phyloP scores from a whole-genome alignment of 140 eudicot genomes.

The Cichorium intybus region DNA sequence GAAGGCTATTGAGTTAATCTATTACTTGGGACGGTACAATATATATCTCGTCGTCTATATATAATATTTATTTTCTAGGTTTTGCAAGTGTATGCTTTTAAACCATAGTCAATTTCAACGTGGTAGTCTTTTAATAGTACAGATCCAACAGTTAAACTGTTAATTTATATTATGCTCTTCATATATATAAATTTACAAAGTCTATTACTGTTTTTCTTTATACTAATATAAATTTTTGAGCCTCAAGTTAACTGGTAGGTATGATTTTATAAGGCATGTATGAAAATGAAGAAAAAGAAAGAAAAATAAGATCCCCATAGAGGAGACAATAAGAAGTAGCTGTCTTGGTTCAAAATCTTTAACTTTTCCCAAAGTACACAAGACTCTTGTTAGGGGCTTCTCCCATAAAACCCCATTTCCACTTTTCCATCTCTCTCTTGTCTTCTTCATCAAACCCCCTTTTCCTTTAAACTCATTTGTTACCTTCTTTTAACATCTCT shows the following conservation, averaged over 20 bases:
- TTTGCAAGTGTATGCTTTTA: neutral
- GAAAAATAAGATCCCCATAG: constrained; percentile 28
- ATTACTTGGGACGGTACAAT: too few relatives aligned
- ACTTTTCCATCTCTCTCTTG: constrained; percentile 38
- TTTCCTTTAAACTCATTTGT: constrained; percentile 39
- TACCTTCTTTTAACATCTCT: constrained; percentile 32
- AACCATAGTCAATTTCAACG: neutral
- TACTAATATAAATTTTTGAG: neutral
- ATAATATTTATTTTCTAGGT: too few relatives aligned
- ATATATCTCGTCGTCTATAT: too few relatives aligned
- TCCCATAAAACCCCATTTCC: constrained; percentile 40
- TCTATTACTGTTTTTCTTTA: too few relatives aligned
- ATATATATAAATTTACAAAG: neutral
- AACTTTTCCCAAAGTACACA: constrained; percentile 42
- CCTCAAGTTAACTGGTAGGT: neutral
- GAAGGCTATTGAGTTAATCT: too few relatives aligned
- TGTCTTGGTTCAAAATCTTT: constrained; percentile 43
- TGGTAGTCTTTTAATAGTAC: neutral
- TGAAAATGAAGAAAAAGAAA: neutral
- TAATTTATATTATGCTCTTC: neutral
- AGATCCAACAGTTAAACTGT: neutral
- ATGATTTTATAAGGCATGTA: neutral
- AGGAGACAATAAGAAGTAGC: constrained; percentile 46
- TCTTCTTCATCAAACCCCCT: constrained; percentile 43
- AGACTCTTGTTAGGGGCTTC: constrained; percentile 39